These are phyloP conservation scores for Aurifilum marmelostoma DNA, from an alignment of 2,329 filamentous ascomycete species.

Conservation along the genomic window DNA sequence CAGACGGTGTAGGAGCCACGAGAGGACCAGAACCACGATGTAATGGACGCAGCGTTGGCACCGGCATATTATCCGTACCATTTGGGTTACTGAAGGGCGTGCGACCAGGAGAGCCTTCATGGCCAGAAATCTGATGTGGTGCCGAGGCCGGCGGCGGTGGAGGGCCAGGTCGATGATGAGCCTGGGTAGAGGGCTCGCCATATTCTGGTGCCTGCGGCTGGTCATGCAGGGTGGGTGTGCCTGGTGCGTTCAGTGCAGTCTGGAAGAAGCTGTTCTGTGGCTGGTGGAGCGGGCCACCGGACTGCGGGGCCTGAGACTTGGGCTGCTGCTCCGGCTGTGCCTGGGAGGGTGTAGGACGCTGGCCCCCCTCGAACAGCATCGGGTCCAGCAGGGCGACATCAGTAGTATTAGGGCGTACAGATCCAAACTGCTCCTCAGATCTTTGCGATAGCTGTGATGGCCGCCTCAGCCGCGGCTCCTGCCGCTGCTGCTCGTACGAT, in stretches of 20 bases:
- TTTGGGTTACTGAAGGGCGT: constrained; percentile 28
- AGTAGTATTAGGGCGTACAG: constrained; percentile 26
- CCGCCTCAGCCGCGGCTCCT: constrained; percentile 17
- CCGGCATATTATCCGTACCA: constrained; percentile 19
- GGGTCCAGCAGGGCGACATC: constrained; percentile 25
- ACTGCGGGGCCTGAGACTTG: constrained; percentile 26
- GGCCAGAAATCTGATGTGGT: constrained; percentile 2
- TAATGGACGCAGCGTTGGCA: constrained; percentile 23
- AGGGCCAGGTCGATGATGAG: constrained; percentile 16
- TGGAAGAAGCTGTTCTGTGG: constrained; percentile 29
- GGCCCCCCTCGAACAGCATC: constrained; percentile 25
- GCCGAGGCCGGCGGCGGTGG: constrained; percentile 10
- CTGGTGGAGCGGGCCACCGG: constrained; percentile 19
- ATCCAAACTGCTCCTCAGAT: constrained; percentile 24
- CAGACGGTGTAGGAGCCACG: constrained; percentile 16
- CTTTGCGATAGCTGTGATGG: constrained; percentile 14
- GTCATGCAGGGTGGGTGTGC: constrained; percentile 16
- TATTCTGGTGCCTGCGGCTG: constrained; percentile 16
- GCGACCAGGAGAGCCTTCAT: constrained; percentile 26
- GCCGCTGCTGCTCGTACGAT: constrained; percentile 13
- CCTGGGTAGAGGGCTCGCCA: constrained; percentile 19
- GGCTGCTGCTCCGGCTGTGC: constrained; percentile 15
- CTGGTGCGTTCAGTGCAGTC: constrained; percentile 28
- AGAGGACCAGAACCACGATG: constrained; percentile 26
- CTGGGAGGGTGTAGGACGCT: constrained; percentile 18